These are phyloP conservation scores for Daldinia loculata DNA, from an alignment of 495 filamentous ascomycete species.

Conservation along the genomic window DNA sequence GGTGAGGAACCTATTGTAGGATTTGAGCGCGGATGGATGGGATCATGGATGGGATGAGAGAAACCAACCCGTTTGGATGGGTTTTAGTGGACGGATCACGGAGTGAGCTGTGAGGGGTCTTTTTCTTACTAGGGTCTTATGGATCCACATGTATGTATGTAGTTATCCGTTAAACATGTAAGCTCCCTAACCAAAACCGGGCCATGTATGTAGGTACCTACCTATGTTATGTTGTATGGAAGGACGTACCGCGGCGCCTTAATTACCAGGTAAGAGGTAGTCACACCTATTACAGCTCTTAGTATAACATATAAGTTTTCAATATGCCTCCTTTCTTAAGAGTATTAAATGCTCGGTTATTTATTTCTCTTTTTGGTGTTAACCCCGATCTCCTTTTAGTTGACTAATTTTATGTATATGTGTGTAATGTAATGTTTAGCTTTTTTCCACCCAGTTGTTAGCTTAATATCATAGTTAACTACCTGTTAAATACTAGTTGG, in stretches of 20 bases:
- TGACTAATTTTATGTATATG: neutral
- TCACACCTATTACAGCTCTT: no score
- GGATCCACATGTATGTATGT: neutral
- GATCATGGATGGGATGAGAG: constrained; percentile 33
- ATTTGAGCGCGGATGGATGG: constrained; percentile 21
- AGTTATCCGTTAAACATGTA: neutral
- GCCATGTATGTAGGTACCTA: neutral
- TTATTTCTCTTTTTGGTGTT: neutral
- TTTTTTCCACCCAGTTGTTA: no score
- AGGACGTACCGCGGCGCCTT: neutral
- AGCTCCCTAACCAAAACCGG: neutral
- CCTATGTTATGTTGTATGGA: neutral
- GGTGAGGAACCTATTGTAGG: constrained; percentile 17
- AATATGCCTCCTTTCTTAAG: neutral
- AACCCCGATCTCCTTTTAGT: neutral
- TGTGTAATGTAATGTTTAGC: neutral
- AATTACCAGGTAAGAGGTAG: neutral
- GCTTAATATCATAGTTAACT: no score
- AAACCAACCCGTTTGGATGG: constrained; percentile 23
- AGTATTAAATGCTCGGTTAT: neutral
- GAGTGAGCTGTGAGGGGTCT: constrained; percentile 39
- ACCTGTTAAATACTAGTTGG: neutral
- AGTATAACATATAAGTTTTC: neutral
- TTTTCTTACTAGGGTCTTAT: constrained; percentile 3
- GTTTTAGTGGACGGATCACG: constrained; percentile 35